Evolutionary conservation across 306 rosid genomes (phyloP), one percentile per base, ranked within the genome.

Genomic region (Parietaria judaica): DNA sequence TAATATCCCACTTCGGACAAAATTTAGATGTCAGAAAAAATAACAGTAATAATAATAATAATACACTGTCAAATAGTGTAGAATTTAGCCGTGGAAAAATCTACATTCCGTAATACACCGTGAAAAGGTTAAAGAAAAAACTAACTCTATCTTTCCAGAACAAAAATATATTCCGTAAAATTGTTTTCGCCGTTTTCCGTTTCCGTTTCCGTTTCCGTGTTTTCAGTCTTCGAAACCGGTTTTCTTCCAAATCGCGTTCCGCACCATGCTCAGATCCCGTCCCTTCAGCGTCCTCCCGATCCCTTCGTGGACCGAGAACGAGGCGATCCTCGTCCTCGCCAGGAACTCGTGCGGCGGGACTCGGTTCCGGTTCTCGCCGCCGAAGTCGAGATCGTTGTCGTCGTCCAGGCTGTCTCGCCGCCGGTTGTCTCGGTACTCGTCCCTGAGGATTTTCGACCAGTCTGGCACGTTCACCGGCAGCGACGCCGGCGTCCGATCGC

Each of bases 231-330:
- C 61, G 69, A 90, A 90, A 49, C 95, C 97, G 4, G 88, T 86
- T 77, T 90, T 90, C 34, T 87, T 94, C 94, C 90, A 90, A 73
- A 90, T 84, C 6, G 90, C 88, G 61, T 90, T 86, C 61, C 95
- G 70, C 38, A 90, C 95, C 65, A 88, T 60, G 66, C 95, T 90
- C 36, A 90, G 95, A 86, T 90, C 97, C 44, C 95, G 83, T 14
- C 97, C 97, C 70, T 90, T 90, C 54, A 86, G 64, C 6, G 97
- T 90, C 73, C 97, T 87, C 3, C 97, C 97, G 5, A 78, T 72
- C 6, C 97, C 97, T 81, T 90, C 97, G 51, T 90, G 95, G 8
- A 90, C 90, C 39, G 95, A 90, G 47, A 79, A 86, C 6, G 97
- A 86, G 14, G 88, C 90, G 44, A 79, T 90, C 77, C 94, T 79